Percentiles rank a stretch among this genome's conserved stretches.
Conservation (phyloP, 768 basidiomycete species). For the Rhodosporidiobolus sp. region DNA sequence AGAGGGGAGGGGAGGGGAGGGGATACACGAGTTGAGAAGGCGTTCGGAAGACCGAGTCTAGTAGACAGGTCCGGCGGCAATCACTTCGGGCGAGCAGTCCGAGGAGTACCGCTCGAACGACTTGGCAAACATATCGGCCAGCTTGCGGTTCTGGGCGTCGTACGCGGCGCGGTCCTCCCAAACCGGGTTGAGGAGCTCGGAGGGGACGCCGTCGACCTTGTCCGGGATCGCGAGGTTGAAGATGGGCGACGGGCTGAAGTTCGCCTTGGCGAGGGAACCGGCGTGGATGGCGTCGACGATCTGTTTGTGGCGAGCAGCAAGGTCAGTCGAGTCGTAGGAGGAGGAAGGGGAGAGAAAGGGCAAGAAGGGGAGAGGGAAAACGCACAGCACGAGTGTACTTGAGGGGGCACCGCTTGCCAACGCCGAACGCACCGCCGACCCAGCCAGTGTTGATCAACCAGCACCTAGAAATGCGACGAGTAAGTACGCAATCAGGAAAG, state of each 20-base stretch:
- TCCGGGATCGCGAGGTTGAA: slow-evolving; percentile 87
- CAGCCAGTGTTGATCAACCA: slow-evolving; percentile 99
- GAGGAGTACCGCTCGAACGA: too few species aligned
- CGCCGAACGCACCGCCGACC: slow-evolving; percentile 90
- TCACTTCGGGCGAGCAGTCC: too few species aligned
- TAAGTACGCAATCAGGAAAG: too few species aligned
- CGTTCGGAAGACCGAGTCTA: too few species aligned
- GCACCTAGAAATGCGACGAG: slow-evolving; percentile 56
- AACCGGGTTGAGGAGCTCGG: slow-evolving; percentile 88
- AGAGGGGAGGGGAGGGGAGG: too few species aligned
- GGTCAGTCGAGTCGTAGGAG: too few species aligned
- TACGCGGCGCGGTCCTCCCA: slow-evolving; percentile 90
- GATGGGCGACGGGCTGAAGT: slow-evolving; percentile 66
- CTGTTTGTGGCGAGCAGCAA: too few species aligned
- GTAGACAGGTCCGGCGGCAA: too few species aligned
- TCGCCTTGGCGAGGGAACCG: slow-evolving; percentile 78
- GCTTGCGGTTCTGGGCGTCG: slow-evolving; percentile 63
- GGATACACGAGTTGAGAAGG: too few species aligned
- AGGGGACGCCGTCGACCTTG: slow-evolving; percentile 75
- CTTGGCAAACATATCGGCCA: too few species aligned
- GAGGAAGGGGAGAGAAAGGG: too few species aligned
- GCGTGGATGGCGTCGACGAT: slow-evolving; percentile 97
- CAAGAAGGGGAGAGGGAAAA: too few species aligned
- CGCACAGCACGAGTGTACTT: slow-evolving; percentile 88
- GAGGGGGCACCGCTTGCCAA: slow-evolving; percentile 91